phyloP scores from a whole-genome alignment of 2,329 filamentous ascomycete species.

The Trichoderma afroharzianum region DNA sequence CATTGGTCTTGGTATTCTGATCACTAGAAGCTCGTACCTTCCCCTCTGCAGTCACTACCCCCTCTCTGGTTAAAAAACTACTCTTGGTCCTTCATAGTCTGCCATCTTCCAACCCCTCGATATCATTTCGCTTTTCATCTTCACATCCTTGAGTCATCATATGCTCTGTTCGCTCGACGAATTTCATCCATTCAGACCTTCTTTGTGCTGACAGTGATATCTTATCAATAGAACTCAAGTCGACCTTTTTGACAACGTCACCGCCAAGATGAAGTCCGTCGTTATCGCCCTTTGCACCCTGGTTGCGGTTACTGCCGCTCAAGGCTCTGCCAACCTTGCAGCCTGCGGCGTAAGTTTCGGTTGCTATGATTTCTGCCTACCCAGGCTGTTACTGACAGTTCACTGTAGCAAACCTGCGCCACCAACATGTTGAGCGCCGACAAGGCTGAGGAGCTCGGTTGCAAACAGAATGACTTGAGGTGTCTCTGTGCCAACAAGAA shows the following conservation, averaged over 20 bases:
- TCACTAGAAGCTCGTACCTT: slow-evolving; percentile 18
- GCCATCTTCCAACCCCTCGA: not conserved
- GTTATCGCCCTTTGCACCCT: slow-evolving; percentile 42
- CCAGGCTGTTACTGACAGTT: slow-evolving; percentile 17
- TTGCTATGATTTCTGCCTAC: not conserved
- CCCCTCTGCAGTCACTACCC: slow-evolving; percentile 16
- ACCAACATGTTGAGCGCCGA: slow-evolving; percentile 46
- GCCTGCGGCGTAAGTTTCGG: slow-evolving; percentile 50
- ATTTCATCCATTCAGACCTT: not conserved
- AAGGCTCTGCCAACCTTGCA: slow-evolving; percentile 42
- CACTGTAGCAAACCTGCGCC: slow-evolving; percentile 45
- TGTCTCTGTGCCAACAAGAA: slow-evolving; percentile 47
- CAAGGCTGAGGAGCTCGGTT: slow-evolving; percentile 45
- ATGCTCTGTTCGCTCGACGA: not conserved
- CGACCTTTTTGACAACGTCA: slow-evolving; percentile 18
- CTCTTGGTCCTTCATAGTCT: not conserved
- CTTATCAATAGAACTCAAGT: slow-evolving; percentile 14
- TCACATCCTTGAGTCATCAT: not conserved
- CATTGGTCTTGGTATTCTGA: slow-evolving; percentile 22
- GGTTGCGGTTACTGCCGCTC: slow-evolving; percentile 39
- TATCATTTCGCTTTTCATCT: not conserved
- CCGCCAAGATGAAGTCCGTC: slow-evolving; percentile 50
- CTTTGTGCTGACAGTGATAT: not conserved
- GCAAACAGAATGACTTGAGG: slow-evolving; percentile 36
- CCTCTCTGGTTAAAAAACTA: slow-evolving; percentile 1